Conservation (phyloP, 805 yeast species). For the Zygotorulaspora sp. region DNA sequence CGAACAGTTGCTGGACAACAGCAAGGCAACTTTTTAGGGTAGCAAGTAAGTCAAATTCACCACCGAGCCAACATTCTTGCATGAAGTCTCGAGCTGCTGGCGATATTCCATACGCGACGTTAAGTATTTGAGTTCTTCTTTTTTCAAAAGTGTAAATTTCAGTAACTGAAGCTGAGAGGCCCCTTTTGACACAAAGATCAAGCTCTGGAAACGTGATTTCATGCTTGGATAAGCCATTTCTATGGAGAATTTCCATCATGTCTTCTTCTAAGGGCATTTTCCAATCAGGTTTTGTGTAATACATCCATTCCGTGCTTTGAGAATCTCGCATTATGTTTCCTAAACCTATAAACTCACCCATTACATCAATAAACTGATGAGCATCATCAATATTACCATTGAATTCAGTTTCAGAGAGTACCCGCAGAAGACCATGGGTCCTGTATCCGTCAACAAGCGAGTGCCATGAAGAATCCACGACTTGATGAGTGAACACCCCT, state of each 20-base stretch:
- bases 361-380: constrained; percentile 54
- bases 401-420: constrained; percentile 51
- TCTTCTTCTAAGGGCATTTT: constrained; percentile 40
- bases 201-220: constrained; percentile 35
- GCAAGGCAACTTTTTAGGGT: constrained; percentile 22
- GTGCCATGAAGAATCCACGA: constrained; percentile 67
- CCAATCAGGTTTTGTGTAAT: constrained; percentile 38
- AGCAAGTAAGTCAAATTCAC: constrained; percentile 23
- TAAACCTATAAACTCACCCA: constrained; percentile 57
- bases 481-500: constrained; percentile 59
- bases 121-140: constrained; percentile 15
- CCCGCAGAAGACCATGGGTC: constrained; percentile 46
- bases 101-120: constrained; percentile 15
- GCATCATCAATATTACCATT: constrained; percentile 46
- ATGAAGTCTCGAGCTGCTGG: constrained; percentile 24
- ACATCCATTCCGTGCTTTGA: constrained; percentile 11
- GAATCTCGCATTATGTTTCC: constrained; percentile 32
- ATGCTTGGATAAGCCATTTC: constrained; percentile 36
- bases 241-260: constrained; percentile 38
- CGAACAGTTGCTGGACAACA: constrained; percentile 13
- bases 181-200: constrained; percentile 50
- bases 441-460: constrained; percentile 41
- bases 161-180: constrained; percentile 46
- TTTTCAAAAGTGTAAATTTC: constrained; percentile 36
- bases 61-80: constrained; percentile 28